These are phyloP conservation scores for Colletotrichum liriopes DNA, from an alignment of 2,329 filamentous ascomycete genomes.

Conservation along the genomic window DNA sequence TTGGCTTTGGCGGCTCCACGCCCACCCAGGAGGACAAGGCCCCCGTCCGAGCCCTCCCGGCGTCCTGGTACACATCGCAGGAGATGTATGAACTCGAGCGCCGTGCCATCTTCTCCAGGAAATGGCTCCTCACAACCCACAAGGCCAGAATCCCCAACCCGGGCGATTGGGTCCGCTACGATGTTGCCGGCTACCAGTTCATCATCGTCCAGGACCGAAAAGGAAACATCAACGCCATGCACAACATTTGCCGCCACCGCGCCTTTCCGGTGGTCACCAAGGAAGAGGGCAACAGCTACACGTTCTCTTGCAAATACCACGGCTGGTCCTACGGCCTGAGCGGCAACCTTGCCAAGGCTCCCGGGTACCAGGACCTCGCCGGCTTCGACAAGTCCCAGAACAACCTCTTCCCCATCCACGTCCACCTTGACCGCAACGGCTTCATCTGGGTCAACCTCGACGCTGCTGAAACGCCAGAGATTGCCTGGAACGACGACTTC, in stretches of 20 bases:
- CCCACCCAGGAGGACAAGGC: conserved; percentile 48
- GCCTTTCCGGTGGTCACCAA: conserved; percentile 72
- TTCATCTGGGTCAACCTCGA: conserved; percentile 75
- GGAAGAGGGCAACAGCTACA: conserved; percentile 64
- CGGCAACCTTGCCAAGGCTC: conserved; percentile 73
- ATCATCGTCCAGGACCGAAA: conserved; percentile 66
- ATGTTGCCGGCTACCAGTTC: conserved; percentile 70
- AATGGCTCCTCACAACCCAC: conserved; percentile 71
- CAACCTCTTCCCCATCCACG: conserved; percentile 69
- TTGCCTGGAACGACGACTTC: conserved; percentile 69
- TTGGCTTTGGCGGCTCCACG: conserved; percentile 51
- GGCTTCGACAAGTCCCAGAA: conserved; percentile 72
- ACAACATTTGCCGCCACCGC: conserved; percentile 75
- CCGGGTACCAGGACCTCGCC: conserved; percentile 69
- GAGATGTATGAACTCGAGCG: conserved; percentile 72
- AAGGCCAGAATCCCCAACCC: conserved; percentile 63
- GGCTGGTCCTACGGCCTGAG: conserved; percentile 74
- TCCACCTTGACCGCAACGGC: conserved; percentile 67
- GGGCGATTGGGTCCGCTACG: conserved; percentile 71
- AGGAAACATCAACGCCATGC: conserved; percentile 71
- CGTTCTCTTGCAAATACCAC: conserved; percentile 74
- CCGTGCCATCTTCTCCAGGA: conserved; percentile 70
- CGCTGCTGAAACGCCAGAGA: conserved; percentile 57
- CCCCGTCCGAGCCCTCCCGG: conserved; percentile 60
- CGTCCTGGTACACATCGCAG: conserved; percentile 66